A percentile compares a stretch with the other conserved stretches of the same genome.
Evolutionary conservation across 176 grass and related monocot species (phyloP).

Genomic region (Rhynchospora tenuis): DNA sequence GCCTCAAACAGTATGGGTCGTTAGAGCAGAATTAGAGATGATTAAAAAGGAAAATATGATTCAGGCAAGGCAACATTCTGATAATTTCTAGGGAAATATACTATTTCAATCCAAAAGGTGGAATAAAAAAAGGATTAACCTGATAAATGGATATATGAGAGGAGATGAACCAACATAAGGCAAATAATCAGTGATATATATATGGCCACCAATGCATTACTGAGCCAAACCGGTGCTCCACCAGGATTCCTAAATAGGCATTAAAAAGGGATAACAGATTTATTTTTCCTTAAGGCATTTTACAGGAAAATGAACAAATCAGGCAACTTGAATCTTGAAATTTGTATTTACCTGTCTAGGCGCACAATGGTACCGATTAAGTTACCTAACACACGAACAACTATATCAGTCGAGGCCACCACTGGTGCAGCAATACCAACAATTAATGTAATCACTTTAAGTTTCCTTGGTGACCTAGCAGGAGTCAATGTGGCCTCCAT

Average conservation of each 20-base stretch:
- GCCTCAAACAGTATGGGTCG: not conserved
- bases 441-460: constrained; percentile 82
- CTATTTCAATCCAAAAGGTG: not conserved
- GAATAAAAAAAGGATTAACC: constrained; percentile 43
- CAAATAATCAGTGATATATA: constrained; percentile 53
- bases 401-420: constrained; percentile 58
- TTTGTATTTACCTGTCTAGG: constrained; percentile 61
- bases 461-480: constrained; percentile 59
- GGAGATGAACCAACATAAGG: constrained; percentile 79
- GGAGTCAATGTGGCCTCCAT: constrained; percentile 95
- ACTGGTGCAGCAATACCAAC: constrained; percentile 57
- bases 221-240: constrained; percentile 69
- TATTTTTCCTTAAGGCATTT: not conserved
- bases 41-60: not conserved
- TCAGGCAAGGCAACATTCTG: not conserved
- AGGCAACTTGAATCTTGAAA: not conserved
- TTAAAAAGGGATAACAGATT: constrained; percentile 23
- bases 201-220: constrained; percentile 64
- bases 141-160: constrained; percentile 93
- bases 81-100: not conserved
- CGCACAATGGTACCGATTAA: constrained; percentile 71
- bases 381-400: constrained; percentile 58
- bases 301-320: not conserved
- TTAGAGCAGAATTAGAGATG: not conserved
- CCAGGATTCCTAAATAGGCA: constrained; percentile 70